Evolutionary conservation across 129 eudicot species (phyloP), one percentile per base, ranked within the genome.

Genomic region (Solidago caesia): DNA sequence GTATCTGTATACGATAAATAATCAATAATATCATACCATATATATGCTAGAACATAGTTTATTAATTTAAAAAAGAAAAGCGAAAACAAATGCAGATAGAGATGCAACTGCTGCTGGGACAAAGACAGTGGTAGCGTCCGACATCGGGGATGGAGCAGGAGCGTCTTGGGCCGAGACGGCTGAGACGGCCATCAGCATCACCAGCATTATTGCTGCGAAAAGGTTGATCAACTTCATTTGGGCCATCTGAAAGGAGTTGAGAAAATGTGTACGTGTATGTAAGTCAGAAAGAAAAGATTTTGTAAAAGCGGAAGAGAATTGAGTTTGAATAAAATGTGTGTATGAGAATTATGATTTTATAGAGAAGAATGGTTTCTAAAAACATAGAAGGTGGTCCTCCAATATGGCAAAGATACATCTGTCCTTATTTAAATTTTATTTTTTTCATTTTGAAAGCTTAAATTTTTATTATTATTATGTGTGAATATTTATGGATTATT

Each of bases 91-190:
- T 8, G 85, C 82, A 0, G 79, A 64, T 39, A 77, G 21, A 29
- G 82, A 77, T 12, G 85, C 75, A 11, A 73, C 4, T 5, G 46
- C 67, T 26, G 84, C 33, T 45, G 80, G 71, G 41, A 75, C 8
- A 45, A 80, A 16, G 43, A 51, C 76, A 10, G 67, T 8, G 33
- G 80, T 14, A 3, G 80, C 73, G 10, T 69, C 84, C 6, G 84
- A 80, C 4, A 67, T 60, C 13, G 84, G 84, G 5, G 80, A 16
- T 12, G 84, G 84, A 1, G 84, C 84, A 1, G 84, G 84, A 27
- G 84, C 84, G 0, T 80, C 80, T 8, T 55, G 33, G 3, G 80
- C 76, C 55, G 80, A 59, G 25, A 65, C 49, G 57, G 75, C 79
- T 4, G 78, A 65, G 27, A 57, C 73, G n/a, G 76, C 72, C 29